Percentiles rank a stretch among this genome's conserved stretches.
These are phyloP conservation scores for Kingdonia uniflora DNA, from an alignment of 164 flowering plant species.

Conservation along the genomic window DNA sequence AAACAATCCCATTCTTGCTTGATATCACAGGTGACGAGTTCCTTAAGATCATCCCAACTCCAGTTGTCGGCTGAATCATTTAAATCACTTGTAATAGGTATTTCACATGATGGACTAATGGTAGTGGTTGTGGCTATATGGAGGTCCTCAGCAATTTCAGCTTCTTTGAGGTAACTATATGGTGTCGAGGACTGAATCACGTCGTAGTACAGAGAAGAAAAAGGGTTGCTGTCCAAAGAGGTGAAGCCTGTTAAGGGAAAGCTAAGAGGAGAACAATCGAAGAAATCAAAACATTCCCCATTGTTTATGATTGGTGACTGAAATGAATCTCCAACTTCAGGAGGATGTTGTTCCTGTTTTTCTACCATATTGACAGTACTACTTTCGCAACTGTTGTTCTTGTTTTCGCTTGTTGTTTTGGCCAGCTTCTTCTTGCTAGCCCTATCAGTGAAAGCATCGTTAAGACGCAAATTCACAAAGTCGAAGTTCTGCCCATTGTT, in stretches of 20 bases:
- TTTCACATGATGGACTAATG: constrained; percentile 12
- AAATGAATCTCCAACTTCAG: too few species aligned
- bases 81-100: constrained; percentile 12
- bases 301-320: too few species aligned
- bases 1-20: constrained; percentile 36
- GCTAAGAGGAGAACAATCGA: too few species aligned
- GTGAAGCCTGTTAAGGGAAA: too few species aligned
- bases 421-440: constrained; percentile 59
- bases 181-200: neutral
- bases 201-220: too few species aligned
- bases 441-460: constrained; percentile 36
- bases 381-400: constrained; percentile 7
- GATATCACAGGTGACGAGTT: constrained; percentile 33
- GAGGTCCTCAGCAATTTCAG: too few species aligned
- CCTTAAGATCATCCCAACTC: constrained; percentile 51
- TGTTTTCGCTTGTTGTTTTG: constrained; percentile 18
- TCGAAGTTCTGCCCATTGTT: too few species aligned
- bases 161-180: constrained; percentile 6
- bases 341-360: too few species aligned
- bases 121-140: too few species aligned
- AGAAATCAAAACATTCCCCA: too few species aligned
- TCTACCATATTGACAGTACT: too few species aligned
- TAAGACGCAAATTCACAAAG: too few species aligned
- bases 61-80: constrained; percentile 26
- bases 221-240: neutral